Conservation (phyloP, 129 eudicot genomes). For the Logfia minima region DNA sequence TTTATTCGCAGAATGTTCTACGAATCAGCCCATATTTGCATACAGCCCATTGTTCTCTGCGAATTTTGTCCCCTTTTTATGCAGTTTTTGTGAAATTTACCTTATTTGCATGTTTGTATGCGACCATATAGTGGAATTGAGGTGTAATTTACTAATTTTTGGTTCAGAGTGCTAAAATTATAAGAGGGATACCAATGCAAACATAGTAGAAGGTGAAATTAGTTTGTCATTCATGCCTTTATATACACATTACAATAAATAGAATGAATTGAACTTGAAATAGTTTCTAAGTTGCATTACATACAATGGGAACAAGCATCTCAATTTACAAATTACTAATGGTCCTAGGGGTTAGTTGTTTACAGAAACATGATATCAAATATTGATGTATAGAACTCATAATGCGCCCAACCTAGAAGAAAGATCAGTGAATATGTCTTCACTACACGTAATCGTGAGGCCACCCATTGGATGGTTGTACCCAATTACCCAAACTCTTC, state of each 20-base stretch:
- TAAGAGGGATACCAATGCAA: background rate
- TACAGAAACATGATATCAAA: background rate
- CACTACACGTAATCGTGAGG: background rate
- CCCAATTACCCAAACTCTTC: background rate
- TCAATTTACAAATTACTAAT: too few relatives aligned
- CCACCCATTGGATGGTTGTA: constrained; percentile 2
- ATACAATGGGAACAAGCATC: background rate
- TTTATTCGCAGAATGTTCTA: background rate
- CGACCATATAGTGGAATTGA: too few relatives aligned
- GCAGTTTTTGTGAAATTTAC: background rate
- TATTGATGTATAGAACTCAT: background rate
- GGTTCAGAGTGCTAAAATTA: background rate
- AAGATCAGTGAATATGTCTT: constrained; percentile 12
- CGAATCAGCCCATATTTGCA: background rate
- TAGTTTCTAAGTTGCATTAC: background rate
- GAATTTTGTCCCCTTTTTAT: background rate
- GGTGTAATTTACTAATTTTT: too few relatives aligned
- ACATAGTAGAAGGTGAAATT: background rate
- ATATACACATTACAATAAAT: too few relatives aligned
- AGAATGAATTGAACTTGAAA: background rate
- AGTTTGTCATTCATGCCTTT: background rate
- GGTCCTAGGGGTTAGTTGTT: background rate
- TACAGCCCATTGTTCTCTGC: background rate
- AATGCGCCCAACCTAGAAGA: background rate
- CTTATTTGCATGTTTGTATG: too few relatives aligned